Evolutionary conservation across 2,329 filamentous ascomycete species (phyloP).

Genomic region (Talaromyces sp.): DNA sequence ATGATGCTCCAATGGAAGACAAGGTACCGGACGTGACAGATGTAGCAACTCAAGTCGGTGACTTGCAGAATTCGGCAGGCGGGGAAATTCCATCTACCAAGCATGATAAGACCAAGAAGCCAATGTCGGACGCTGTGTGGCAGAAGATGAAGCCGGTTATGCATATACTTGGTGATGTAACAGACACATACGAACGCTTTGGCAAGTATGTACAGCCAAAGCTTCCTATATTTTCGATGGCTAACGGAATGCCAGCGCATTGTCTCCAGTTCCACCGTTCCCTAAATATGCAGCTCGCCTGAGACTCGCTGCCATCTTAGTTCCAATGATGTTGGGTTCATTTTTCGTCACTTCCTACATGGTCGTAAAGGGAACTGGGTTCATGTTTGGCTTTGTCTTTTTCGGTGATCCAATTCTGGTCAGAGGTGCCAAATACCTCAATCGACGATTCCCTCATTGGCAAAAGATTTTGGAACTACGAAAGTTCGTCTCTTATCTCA

Average conservation of each 20-base stretch:
- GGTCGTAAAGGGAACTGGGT: slow-evolving; percentile 63
- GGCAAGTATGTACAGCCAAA: slow-evolving; percentile 50
- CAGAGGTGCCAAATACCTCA: slow-evolving; percentile 54
- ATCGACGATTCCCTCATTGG: slow-evolving; percentile 64
- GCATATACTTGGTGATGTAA: slow-evolving; percentile 60
- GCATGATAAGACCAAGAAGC: slow-evolving; percentile 75
- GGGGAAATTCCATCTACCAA: slow-evolving; percentile 52
- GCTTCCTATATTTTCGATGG: background rate
- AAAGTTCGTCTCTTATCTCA: slow-evolving; percentile 45
- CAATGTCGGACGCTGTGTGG: slow-evolving; percentile 70
- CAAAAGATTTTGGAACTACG: slow-evolving; percentile 70
- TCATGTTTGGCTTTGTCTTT: slow-evolving; percentile 70
- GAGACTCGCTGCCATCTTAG: slow-evolving; percentile 54
- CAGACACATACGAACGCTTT: slow-evolving; percentile 64
- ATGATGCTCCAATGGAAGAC: slow-evolving; percentile 51
- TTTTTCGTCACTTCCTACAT: slow-evolving; percentile 59
- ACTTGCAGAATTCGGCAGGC: slow-evolving; percentile 54
- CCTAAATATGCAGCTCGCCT: slow-evolving; percentile 54
- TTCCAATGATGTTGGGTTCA: slow-evolving; percentile 54
- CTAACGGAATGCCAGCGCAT: slow-evolving; percentile 43
- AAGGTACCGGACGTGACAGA: slow-evolving; percentile 62
- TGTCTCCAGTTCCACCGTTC: slow-evolving; percentile 66
- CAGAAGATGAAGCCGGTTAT: slow-evolving; percentile 71
- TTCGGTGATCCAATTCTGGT: slow-evolving; percentile 75
- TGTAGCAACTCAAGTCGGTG: slow-evolving; percentile 54